Evolutionary conservation across 805 yeast genomes (phyloP), one percentile per base, ranked within the genome.

Genomic region (Kuraishia capsulata): DNA sequence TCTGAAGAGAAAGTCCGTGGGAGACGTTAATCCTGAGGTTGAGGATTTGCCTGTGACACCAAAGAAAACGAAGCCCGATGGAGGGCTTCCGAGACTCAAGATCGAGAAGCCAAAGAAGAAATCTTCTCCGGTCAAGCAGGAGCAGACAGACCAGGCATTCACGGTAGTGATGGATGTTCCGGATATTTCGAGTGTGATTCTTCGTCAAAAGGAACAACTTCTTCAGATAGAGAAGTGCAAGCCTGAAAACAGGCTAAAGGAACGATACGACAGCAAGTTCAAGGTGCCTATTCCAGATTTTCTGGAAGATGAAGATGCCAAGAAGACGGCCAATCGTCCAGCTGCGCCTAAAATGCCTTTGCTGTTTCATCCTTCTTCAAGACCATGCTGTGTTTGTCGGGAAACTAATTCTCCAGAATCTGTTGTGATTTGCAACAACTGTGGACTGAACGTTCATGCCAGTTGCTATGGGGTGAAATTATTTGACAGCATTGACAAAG

Each of bases 391-490:
- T 34, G 73, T 82, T 0, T 83, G 92, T 47, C 57, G 69, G 3
- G 68, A 61, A 9, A 38, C 47, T 4, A 67, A 63, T 10, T 52
- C 57, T 4, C 42, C 53, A 1, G 46, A 61, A 3, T 69, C 67
- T 28, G 62, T 73, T 47, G 46, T 81, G 8, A 57, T 67, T 1
- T 87, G 96, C 54, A 50, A 64, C 2, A 62, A 66, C 21, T 88
- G 96, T 62, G 83, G 83, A 0, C 58, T 85, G 24, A 67, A 67
- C 39, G 86, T 80, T 2, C 96, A 88, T 53, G 63, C 72, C 3
- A 55, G 69, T 0, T 88, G 96, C 50, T 80, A 78, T 50, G 95
- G 94, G 0, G 53, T 69, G 5, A 37, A 39, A 3, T 20, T 52
- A 9, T 30, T 35, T n/a, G 30, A 33, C 6, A 16, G 2, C 6